Base-by-base conservation (phyloP, 1,284 basidiomycete species). In the Rugosomyces carneus region DNA sequence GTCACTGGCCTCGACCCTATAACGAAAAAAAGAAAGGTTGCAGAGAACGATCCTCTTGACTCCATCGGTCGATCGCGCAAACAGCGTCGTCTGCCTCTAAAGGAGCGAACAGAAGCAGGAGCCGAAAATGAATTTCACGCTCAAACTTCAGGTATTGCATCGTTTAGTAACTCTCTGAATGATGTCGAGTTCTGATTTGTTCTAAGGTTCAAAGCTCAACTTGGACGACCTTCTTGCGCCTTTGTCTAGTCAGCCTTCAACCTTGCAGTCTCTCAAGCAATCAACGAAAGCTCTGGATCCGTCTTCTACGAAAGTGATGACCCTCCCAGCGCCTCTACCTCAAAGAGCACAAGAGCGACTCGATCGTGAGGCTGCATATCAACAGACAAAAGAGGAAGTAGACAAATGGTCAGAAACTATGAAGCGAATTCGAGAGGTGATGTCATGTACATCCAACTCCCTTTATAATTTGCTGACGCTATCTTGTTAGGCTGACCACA, bases 321-420 rank as follows among this genome's bases (percentile, higher is more conserved):
- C 86, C 0, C 72, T 98, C 2, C 68, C 89, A 2, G 93, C 92
- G 0, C 96, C 96, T 0, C 72, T 98, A 1, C 92, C 93, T 2
- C 81, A 84, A 20, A 78, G 92, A 26, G 80, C 84, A 0, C 91
- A 97, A 62, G 93, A 97, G 53, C 83, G 89, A 37, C 68, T 98
- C 1, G 93, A 97, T 58, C 83, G 95, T 37, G 83, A 93, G 61
- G 95, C 93, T 2, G 96, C 95, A 0, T 97, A 97, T 63, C 89
- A 93, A 58, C 79, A 88, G 63, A 96, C 93, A 2, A 92, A 91
- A 60, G 79, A 81, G 54, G 94, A 98, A 63, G 88, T 95, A 2
- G 81, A 90, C 54, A 96, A 95, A 68, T 99, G 95, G 95, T 81
- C 81, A 37, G 82, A 82, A 7, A 89, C 92, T 1, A 97, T 96